Evolutionary conservation across 768 basidiomycete species (phyloP), one percentile per base, ranked within the genome.

Genomic region (Paxillus rubicundulus): DNA sequence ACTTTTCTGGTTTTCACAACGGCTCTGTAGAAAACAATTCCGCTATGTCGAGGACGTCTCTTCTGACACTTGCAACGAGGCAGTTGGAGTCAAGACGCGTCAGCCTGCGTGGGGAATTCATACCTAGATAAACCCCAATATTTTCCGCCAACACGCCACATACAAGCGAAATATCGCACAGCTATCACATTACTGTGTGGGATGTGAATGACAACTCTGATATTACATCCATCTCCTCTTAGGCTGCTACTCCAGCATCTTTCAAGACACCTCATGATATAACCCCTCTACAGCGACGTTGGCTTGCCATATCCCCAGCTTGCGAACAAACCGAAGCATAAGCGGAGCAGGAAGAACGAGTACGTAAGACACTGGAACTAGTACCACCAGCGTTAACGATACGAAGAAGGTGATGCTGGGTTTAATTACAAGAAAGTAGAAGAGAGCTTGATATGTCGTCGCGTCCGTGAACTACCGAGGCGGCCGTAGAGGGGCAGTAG

Each of bases 391-490:
- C 18, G 72, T 58, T 13, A 89, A 65, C 5, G 81, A 78, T 33
- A 91, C 72, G 16, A 86, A 71, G 24, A 92, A 68, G 1, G 89
- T 89, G 66, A 92, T 87, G 28, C 82, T 77, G 2, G 90, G 88
- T 66, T 92, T 92, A 74, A 92, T 84, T 45, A 92, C 87, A 54
- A 92, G 78, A 71, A 92, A 92, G 66, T 92, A 92, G 75, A 92
- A 92, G 3, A 92, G 77, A 0, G 90, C 85, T 72, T 88, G 87
- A 68, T 89, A 92, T 16, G 89, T 87, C 5, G 86, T 88, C 36
- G 86, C 72, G 61, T 92, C 89, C 38, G 85, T 84, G 69, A 92
- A 92, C 89, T 90, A 58, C 17, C 34, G 36, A 24, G 13, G 51
- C 47, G 36, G 24, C 9, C 17, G 20, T 52, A 48, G 5, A 46